Conservation (phyloP, 83 land plant species). For the Isoetes engelmannii region DNA sequence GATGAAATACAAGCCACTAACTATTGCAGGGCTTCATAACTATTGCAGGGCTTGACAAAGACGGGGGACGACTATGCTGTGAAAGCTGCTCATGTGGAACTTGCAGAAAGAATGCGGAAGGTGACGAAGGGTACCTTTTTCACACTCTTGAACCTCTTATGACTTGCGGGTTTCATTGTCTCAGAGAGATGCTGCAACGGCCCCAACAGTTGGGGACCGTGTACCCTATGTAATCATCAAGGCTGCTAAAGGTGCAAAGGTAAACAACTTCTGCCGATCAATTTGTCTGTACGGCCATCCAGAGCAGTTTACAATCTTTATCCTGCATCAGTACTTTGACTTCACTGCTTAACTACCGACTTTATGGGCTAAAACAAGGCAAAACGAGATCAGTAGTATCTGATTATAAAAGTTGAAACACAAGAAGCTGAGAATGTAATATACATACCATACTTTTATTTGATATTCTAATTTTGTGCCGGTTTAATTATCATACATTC, state of each 20-base stretch:
- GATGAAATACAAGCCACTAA: neutral
- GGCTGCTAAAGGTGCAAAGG: constrained; percentile 99
- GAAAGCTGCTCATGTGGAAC: constrained; percentile 96
- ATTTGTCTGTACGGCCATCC: too few species aligned
- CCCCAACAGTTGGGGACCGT: constrained; percentile 97
- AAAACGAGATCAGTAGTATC: constrained; percentile 1
- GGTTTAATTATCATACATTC: too few species aligned
- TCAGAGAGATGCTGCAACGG: constrained; percentile 98
- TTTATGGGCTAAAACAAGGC: neutral
- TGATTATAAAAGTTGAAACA: too few species aligned
- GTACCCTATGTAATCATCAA: constrained; percentile 96
- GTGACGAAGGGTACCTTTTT: constrained; percentile 20
- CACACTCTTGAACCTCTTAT: too few species aligned
- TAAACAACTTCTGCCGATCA: constrained; percentile 13
- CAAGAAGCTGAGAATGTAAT: too few species aligned
- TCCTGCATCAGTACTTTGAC: neutral
- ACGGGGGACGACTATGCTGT: constrained; percentile 95
- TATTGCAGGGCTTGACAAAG: constrained; percentile 77
- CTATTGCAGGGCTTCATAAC: too few species aligned
- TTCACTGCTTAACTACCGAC: too few species aligned
- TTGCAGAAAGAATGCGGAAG: constrained; percentile 99
- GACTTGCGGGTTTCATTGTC: neutral
- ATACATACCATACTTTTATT: too few species aligned
- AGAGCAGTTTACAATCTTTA: neutral
- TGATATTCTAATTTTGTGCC: too few species aligned